These are phyloP conservation scores for Alternaria viburni DNA, from an alignment of 2,329 filamentous ascomycete species.

Conservation along the genomic window DNA sequence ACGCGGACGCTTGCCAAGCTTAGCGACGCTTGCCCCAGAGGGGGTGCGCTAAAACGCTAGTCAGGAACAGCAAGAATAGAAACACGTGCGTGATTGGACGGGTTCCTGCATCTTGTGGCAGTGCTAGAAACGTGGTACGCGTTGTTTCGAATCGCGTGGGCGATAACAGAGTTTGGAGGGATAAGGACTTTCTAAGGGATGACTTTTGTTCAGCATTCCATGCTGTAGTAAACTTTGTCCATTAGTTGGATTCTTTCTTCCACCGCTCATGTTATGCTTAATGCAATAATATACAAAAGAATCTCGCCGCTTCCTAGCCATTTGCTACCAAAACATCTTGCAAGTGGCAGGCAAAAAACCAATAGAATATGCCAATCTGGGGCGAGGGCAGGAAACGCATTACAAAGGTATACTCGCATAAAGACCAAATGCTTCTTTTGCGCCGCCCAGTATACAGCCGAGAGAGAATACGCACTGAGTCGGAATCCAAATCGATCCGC, in stretches of 20 bases:
- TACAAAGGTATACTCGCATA: slow-evolving; percentile 28
- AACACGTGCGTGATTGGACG: slow-evolving; percentile 17
- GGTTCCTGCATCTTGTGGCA: slow-evolving; percentile 14
- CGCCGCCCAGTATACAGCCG: slow-evolving; percentile 10
- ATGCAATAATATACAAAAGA: slow-evolving; percentile 16
- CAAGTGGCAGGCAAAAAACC: not conserved
- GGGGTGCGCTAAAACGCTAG: slow-evolving; percentile 18
- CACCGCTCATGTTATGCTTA: not conserved
- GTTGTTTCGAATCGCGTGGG: not conserved
- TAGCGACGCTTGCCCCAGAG: slow-evolving; percentile 11
- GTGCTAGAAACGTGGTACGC: not conserved
- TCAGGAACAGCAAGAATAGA: slow-evolving; percentile 25
- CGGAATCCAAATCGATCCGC: slow-evolving; percentile 12
- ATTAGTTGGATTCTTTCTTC: not conserved
- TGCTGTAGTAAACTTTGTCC: not conserved
- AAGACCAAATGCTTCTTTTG: slow-evolving; percentile 9
- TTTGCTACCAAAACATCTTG: not conserved
- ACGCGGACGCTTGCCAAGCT: slow-evolving; percentile 5
- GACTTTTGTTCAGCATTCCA: not conserved
- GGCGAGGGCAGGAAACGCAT: slow-evolving; percentile 21
- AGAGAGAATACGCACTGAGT: not conserved
- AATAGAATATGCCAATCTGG: slow-evolving; percentile 8
- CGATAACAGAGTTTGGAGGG: not conserved
- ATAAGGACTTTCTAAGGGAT: not conserved
- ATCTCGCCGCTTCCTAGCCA: slow-evolving; percentile 1